Base-by-base conservation (phyloP, 106 monocot genomes). In the Platanthera guangdongensis region DNA sequence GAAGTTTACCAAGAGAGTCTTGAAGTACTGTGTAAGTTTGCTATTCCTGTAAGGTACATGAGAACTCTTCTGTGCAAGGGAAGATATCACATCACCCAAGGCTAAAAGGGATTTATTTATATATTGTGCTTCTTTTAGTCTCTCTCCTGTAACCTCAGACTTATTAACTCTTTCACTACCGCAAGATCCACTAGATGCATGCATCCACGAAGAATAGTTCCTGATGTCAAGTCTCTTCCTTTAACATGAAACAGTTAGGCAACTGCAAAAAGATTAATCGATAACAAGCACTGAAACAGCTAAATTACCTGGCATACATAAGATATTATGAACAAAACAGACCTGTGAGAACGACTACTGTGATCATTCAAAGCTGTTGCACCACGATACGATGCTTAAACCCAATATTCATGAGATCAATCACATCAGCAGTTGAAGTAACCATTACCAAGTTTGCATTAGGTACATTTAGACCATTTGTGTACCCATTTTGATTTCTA, bases 341-440 rank as follows among this genome's bases (percentile, higher is more conserved):
- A 99, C 99, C 99, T 99, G 65, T 99, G 99, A 68, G 99, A 99
- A 15, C 99, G 91, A 72, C 99, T 99, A 60, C 99, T 99, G n/a
- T 94, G 86, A 67, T 99, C 99, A 90, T 99, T 99, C 76, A 99
- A 78, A 39, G 99, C 92, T 51, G 99, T 99, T 28, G 99, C 81
- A 79, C 99, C 83, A 12, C 92, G 52, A 81, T 89, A 67, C 99
- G 89, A 86, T 94, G 94, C 72, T 73, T 87, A 71, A 88, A 87
- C 15, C 99, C 99, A 78, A 92, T 74, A 46, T 85, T 92, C 99
- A 99, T 99, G 51, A 99, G 75, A 79, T 90, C 92, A 68, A 99
- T 86, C 51, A 99, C 99, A 54, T 94, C 93, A 73, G 68, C 83
- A 30, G 99, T 89, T 70, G 92, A 92, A 5, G 83, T 46, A 7